Evolutionary conservation across 2,329 filamentous ascomycete genomes (phyloP), one percentile per base, ranked within the genome.

Genomic region (Talaromyces verruculosus): DNA sequence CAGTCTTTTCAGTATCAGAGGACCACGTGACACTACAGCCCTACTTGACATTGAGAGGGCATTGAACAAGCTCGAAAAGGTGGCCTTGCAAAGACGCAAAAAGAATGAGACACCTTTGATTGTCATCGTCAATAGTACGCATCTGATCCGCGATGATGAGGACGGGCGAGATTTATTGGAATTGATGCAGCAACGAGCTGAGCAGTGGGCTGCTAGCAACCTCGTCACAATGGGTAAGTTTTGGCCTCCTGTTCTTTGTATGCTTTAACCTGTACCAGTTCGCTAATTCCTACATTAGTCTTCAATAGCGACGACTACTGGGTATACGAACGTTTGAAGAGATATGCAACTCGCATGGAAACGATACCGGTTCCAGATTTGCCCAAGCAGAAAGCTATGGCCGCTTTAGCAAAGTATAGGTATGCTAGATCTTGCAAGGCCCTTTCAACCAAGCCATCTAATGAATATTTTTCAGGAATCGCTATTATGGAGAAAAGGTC

Each of bases 301-400:
- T 93, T 99, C 81, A 98, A 97, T 79, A 93, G 89, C 63, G 95
- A 99, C 78, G 95, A 98, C 76, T 99, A 97, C 79, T 99, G 95
- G 95, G 91, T 99, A 0, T 98, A 97, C 73, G 95, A 99, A 77
- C 87, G 93, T 15, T 82, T 99, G 62, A 97, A 97, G 82, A 89
- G 92, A 76, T 89, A 97, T 67, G 92, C 93, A 2, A 97, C 93
- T 1, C 88, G 95, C 55, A 96, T 99, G 92, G 93, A 97, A 74
- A 91, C 99, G 4, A 89, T 96, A 43, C 88, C 92, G 8, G 89
- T 99, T 49, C 85, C 87, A 4, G 95, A 99, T 77, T 82, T 99
- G 6, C 87, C 90, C 61, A 97, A 93, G 76, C 77, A 82, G 11
- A 88, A 91, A 72, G 93, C 95, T 3, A 86, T 96, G 67, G 81